These are phyloP conservation scores for Flaveria ramosissima DNA, from an alignment of 129 eudicot genomes.

Conservation along the genomic window DNA sequence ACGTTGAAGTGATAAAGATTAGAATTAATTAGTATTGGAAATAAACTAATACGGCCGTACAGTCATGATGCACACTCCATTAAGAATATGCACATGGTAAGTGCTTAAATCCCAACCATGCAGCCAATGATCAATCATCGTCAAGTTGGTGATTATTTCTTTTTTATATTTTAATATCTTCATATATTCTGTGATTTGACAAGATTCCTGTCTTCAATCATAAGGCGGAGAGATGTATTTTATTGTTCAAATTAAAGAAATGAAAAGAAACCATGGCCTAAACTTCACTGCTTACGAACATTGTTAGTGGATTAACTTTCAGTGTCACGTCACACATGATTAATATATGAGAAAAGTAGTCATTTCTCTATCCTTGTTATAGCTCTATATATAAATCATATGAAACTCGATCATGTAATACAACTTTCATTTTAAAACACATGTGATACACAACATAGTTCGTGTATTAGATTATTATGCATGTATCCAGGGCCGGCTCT, in stretches of 20 bases:
- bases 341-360: too few relatives aligned
- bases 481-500: too few relatives aligned
- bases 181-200: slow-evolving; percentile 33
- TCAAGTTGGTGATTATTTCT: slow-evolving; percentile 30
- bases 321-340: slow-evolving; percentile 15
- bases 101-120: slow-evolving; percentile 40
- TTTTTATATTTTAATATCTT: slow-evolving; percentile 6
- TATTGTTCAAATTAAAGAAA: neutral
- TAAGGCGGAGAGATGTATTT: slow-evolving; percentile 11
- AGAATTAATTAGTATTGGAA: neutral
- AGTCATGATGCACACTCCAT: slow-evolving; percentile 1
- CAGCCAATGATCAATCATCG: slow-evolving; percentile 42
- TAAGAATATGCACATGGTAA: slow-evolving; percentile 29
- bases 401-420: too few relatives aligned
- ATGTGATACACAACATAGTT: too few relatives aligned
- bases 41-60: slow-evolving; percentile 30
- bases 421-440: too few relatives aligned
- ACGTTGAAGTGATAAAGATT: too few relatives aligned
- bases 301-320: slow-evolving; percentile 40
- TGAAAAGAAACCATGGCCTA: neutral
- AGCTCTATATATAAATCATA: too few relatives aligned
- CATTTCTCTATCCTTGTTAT: too few relatives aligned
- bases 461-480: too few relatives aligned
- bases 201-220: slow-evolving; percentile 34
- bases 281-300: slow-evolving; percentile 8